Percentiles rank a stretch among this genome's conserved stretches.
Conservation (phyloP, 2,329 filamentous ascomycete species). For the Verticillium tricorpus region DNA sequence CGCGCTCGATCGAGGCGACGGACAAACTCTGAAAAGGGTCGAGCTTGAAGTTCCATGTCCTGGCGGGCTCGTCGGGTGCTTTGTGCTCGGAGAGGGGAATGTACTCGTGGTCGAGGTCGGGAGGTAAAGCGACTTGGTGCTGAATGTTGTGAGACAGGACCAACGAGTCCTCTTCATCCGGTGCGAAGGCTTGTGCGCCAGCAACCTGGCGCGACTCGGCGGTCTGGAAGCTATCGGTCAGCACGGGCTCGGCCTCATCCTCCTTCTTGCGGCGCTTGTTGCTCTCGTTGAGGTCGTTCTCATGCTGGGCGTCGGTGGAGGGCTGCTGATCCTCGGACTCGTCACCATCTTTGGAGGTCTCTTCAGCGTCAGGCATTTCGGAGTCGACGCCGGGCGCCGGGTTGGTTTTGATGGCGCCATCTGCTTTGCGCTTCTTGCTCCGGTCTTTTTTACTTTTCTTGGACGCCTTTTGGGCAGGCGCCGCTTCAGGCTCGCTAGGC, state of each 20-base stretch:
- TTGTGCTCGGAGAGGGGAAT: constrained; percentile 93
- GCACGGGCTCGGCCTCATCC: constrained; percentile 64
- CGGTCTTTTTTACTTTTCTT: constrained; percentile 55
- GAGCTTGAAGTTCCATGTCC: constrained; percentile 81
- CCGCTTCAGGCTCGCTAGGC: constrained; percentile 38
- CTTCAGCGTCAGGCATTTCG: constrained; percentile 39
- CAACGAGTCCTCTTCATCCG: constrained; percentile 63
- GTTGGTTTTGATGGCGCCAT: constrained; percentile 64
- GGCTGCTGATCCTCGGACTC: constrained; percentile 22
- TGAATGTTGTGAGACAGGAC: constrained; percentile 95
- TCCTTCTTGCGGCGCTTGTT: constrained; percentile 61
- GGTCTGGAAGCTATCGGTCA: constrained; percentile 92
- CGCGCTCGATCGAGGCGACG: constrained; percentile 89
- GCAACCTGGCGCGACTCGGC: constrained; percentile 89
- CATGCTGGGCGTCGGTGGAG: constrained; percentile 26
- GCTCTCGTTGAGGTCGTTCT: constrained; percentile 39
- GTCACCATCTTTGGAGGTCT: constrained; percentile 32
- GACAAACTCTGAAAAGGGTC: constrained; percentile 97
- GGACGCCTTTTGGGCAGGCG: constrained; percentile 29
- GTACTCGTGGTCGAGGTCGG: constrained; percentile 91
- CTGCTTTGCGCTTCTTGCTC: constrained; percentile 82
- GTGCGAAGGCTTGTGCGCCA: constrained; percentile 64
- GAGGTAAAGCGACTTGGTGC: constrained; percentile 92
- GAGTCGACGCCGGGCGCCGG: constrained; percentile 29
- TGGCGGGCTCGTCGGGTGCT: constrained; percentile 79